phyloP scores from a whole-genome alignment of 2,329 filamentous ascomycete species.

The Sordariomycetes sp. region DNA sequence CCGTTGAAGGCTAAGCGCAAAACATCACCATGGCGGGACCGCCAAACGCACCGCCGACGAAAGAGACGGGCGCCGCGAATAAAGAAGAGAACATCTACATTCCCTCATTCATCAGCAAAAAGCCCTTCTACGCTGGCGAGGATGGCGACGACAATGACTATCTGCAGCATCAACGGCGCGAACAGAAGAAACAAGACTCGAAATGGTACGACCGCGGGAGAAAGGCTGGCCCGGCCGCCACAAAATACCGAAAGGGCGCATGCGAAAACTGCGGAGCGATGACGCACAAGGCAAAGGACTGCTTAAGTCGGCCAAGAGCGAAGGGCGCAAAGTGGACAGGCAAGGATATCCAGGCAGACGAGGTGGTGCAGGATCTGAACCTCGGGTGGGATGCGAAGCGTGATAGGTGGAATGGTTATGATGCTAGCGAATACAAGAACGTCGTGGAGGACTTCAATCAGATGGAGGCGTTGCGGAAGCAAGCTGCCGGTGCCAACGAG shows the following conservation, averaged over 20 bases:
- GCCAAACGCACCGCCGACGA: conserved; percentile 17
- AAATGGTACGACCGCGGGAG: conserved; percentile 92
- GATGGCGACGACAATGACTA: conserved; percentile 75
- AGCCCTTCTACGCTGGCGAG: conserved; percentile 86
- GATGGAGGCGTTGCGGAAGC: conserved; percentile 65
- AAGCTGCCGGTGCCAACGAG: conserved; percentile 30
- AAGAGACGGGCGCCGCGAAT: conserved; percentile 32
- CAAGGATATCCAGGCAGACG: conserved; percentile 87
- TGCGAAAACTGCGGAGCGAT: conserved; percentile 98
- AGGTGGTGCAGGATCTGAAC: conserved; percentile 74
- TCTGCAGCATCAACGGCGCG: conserved; percentile 81
- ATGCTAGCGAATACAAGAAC: conserved; percentile 72
- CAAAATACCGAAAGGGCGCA: conserved; percentile 94
- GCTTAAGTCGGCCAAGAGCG: conserved; percentile 78
- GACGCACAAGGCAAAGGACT: conserved; percentile 94
- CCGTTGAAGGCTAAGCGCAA: background rate
- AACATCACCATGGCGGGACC: conserved; percentile 3
- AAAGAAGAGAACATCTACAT: conserved; percentile 99
- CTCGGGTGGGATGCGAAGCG: conserved; percentile 96
- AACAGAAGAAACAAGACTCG: conserved; percentile 55
- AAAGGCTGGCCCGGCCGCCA: conserved; percentile 77
- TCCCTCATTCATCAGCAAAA: conserved; percentile 93
- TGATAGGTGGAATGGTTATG: conserved; percentile 98
- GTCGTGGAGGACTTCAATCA: conserved; percentile 89
- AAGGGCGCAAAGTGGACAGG: conserved; percentile 89